A percentile compares a stretch with the other conserved stretches of the same genome.
These are phyloP conservation scores for Pseudisothecium myosuroides DNA, from an alignment of 225 moss, liverwort and hornwort species.

Conservation along the genomic window DNA sequence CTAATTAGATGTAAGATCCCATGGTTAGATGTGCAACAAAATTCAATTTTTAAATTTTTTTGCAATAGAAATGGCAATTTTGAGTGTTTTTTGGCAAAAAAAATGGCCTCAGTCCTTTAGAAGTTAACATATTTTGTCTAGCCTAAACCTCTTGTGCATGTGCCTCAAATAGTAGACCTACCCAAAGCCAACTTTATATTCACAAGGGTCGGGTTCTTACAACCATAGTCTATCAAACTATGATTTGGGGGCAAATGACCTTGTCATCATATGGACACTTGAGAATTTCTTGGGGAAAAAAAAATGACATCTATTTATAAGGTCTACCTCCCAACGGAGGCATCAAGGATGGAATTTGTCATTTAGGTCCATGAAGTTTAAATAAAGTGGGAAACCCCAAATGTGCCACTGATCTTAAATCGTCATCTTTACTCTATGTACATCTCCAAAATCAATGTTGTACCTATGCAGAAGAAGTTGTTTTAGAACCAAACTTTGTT, in stretches of 20 bases:
- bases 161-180: not conserved
- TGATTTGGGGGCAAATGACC: not conserved
- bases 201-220: not conserved
- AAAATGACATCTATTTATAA: not conserved
- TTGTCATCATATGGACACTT: not conserved
- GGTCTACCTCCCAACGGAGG: rapidly evolving
- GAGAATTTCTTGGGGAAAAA: rapidly evolving
- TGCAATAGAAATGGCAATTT: too few species aligned
- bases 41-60: too few species aligned
- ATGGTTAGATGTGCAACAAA: too few species aligned
- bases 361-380: not conserved
- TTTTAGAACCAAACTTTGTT: too few species aligned
- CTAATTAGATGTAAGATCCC: too few species aligned
- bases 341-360: not conserved
- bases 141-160: not conserved
- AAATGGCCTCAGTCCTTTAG: too few species aligned
- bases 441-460: too few species aligned
- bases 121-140: not conserved
- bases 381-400: too few species aligned
- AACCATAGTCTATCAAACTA: not conserved
- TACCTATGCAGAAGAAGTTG: too few species aligned
- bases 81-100: too few species aligned
- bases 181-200: not conserved
- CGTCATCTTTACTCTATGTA: too few species aligned
- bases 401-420: too few species aligned